Conservation (phyloP, 2,329 filamentous ascomycete genomes). For the Teratosphaeria destructans region DNA sequence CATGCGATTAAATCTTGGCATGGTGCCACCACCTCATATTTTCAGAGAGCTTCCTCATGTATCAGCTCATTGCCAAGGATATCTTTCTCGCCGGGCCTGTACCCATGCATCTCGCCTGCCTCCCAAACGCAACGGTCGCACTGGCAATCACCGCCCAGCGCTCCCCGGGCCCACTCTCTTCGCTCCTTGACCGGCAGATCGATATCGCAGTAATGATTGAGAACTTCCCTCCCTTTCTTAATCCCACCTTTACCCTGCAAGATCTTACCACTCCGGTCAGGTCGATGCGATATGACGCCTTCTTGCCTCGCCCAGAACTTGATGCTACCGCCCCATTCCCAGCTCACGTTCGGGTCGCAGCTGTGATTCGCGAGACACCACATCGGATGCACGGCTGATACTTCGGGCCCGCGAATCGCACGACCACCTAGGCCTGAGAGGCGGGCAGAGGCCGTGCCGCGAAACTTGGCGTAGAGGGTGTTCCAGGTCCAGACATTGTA, state of each 20-base stretch:
- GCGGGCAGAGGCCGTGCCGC: slow-evolving; percentile 80
- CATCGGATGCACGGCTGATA: slow-evolving; percentile 85
- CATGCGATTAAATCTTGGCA: not conserved
- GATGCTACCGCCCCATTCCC: slow-evolving; percentile 84
- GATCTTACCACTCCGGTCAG: slow-evolving; percentile 28
- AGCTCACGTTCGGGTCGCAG: slow-evolving; percentile 87
- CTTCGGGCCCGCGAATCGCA: slow-evolving; percentile 72
- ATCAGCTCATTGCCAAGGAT: not conserved
- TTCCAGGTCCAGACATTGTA: slow-evolving; percentile 80
- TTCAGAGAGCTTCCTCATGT: not conserved
- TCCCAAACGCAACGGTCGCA: slow-evolving; percentile 75
- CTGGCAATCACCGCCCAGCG: slow-evolving; percentile 79
- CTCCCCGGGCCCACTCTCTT: slow-evolving; percentile 79
- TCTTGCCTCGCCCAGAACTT: slow-evolving; percentile 54
- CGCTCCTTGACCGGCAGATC: slow-evolving; percentile 65
- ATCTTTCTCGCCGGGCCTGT: not conserved
- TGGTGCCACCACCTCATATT: not conserved
- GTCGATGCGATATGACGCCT: slow-evolving; percentile 36
- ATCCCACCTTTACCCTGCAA: slow-evolving; percentile 44
- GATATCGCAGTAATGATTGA: slow-evolving; percentile 93
- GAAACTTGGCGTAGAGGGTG: slow-evolving; percentile 84
- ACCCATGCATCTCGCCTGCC: slow-evolving; percentile 19
- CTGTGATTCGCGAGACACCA: slow-evolving; percentile 97
- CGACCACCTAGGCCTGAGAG: slow-evolving; percentile 45
- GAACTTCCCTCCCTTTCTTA: slow-evolving; percentile 67